phyloP scores from a whole-genome alignment of 108 stramenopile species.

The Nitzschia sp. region DNA sequence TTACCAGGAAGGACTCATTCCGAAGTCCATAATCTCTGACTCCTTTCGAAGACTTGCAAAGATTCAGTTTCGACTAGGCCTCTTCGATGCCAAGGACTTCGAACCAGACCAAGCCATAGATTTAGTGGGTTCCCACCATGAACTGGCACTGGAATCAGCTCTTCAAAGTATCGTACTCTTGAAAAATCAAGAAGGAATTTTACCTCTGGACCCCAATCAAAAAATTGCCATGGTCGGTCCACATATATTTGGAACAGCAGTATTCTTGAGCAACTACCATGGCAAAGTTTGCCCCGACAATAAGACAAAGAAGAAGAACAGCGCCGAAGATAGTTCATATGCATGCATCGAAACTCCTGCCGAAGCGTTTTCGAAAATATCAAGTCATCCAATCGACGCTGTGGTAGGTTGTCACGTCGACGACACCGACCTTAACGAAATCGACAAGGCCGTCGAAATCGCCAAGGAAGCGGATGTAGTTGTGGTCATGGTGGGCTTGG shows the following conservation, averaged over 20 bases:
- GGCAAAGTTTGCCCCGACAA: constrained; percentile 20
- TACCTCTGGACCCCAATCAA: constrained; percentile 34
- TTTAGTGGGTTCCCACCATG: background rate
- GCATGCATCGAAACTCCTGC: constrained; percentile 37
- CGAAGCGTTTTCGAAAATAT: constrained; percentile 11
- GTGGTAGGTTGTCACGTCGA: constrained; percentile 18
- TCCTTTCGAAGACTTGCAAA: constrained; percentile 37
- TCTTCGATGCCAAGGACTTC: constrained; percentile 42
- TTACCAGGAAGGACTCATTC: constrained; percentile 24
- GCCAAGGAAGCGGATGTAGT: constrained; percentile 32
- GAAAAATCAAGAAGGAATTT: constrained; percentile 27
- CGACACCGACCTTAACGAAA: constrained; percentile 7
- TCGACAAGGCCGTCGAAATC: constrained; percentile 24
- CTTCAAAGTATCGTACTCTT: constrained; percentile 51
- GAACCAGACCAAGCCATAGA: constrained; percentile 21
- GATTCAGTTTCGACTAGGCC: constrained; percentile 42
- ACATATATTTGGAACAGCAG: constrained; percentile 31
- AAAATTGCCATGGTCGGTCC: constrained; percentile 58
- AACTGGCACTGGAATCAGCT: constrained; percentile 16
- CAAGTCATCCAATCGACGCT: constrained; percentile 6
- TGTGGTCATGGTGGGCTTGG: constrained; percentile 42
- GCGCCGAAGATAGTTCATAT: background rate
- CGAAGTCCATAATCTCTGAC: constrained; percentile 27
- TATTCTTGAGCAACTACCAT: constrained; percentile 43
- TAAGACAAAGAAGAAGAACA: background rate